phyloP scores from a whole-genome alignment of 345 rosid genomes.

The Bruguiera parviflora region DNA sequence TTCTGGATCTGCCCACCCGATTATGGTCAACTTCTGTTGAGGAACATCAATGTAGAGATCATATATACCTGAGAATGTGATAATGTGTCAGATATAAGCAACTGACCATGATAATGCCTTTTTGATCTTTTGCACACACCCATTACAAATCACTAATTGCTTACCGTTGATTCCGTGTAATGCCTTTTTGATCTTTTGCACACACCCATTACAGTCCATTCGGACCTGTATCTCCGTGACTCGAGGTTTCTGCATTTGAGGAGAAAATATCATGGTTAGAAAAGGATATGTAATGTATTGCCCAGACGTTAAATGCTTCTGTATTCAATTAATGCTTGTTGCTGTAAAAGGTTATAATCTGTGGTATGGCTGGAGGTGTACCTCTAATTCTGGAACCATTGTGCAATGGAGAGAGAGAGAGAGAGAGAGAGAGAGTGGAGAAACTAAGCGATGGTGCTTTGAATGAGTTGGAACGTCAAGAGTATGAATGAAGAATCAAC shows the following conservation, averaged over 20 bases:
- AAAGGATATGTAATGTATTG: constrained; percentile 1
- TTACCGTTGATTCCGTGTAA: constrained; percentile 58
- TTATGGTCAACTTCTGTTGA: constrained; percentile 58
- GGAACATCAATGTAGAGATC: constrained; percentile 53
- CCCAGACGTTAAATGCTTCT: background rate
- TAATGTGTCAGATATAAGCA: too few relatives aligned
- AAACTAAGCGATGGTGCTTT: background rate
- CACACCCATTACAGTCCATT: constrained; percentile 76
- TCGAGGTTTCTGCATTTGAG: constrained; percentile 47
- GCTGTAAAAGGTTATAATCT: background rate
- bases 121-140: too few relatives aligned
- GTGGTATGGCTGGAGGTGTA: constrained; percentile 1
- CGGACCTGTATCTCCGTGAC: constrained; percentile 66
- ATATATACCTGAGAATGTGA: constrained; percentile 46
- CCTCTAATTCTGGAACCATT: constrained; percentile 53
- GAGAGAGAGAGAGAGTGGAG: constrained; percentile 18
- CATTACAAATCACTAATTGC: constrained; percentile 1
- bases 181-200: constrained; percentile 73
- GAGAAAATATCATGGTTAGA: constrained; percentile 10
- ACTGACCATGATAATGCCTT: background rate
- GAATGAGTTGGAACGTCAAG: constrained; percentile 20
- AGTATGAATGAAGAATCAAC: constrained; percentile 40
- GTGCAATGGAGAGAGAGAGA: constrained; percentile 19
- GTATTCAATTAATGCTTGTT: background rate
- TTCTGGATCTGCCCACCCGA: constrained; percentile 76